phyloP scores from a whole-genome alignment of 2,329 filamentous ascomycete genomes.

The Microcyclospora pomicola region DNA sequence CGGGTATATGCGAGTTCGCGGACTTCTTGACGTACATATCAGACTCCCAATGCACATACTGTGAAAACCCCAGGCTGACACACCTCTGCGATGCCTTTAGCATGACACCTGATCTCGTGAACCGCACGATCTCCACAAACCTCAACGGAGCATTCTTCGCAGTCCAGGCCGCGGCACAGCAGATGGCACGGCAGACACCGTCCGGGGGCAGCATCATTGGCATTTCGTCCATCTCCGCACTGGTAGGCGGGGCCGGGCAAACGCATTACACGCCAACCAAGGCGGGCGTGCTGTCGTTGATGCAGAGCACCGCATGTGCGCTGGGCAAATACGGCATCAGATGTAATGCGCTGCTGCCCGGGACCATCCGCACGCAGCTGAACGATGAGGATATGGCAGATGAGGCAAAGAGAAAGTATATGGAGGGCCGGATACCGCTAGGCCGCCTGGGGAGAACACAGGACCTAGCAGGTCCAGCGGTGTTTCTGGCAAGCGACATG shows the following conservation, averaged over 20 bases:
- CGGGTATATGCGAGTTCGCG: slow-evolving; percentile 75
- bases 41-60: background rate
- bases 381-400: slow-evolving; percentile 73
- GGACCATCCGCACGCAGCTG: slow-evolving; percentile 70
- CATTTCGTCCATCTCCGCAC: slow-evolving; percentile 57
- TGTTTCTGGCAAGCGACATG: slow-evolving; percentile 70
- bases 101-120: slow-evolving; percentile 55
- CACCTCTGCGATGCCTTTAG: slow-evolving; percentile 22
- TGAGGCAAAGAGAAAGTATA: slow-evolving; percentile 57
- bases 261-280: slow-evolving; percentile 84
- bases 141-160: slow-evolving; percentile 80
- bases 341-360: slow-evolving; percentile 73
- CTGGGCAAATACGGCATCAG: slow-evolving; percentile 62
- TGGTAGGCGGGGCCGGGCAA: slow-evolving; percentile 66
- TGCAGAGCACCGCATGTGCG: slow-evolving; percentile 72
- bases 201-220: slow-evolving; percentile 69
- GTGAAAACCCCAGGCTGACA: background rate
- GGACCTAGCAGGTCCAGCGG: slow-evolving; percentile 73
- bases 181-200: slow-evolving; percentile 54
- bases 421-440: slow-evolving; percentile 69
- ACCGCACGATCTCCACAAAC: slow-evolving; percentile 62
- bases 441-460: slow-evolving; percentile 55
- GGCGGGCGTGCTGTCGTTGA: slow-evolving; percentile 64
- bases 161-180: slow-evolving; percentile 68
- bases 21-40: slow-evolving; percentile 57